Evolutionary conservation across 768 basidiomycete genomes (phyloP).

Genomic region (Mycena amicta): DNA sequence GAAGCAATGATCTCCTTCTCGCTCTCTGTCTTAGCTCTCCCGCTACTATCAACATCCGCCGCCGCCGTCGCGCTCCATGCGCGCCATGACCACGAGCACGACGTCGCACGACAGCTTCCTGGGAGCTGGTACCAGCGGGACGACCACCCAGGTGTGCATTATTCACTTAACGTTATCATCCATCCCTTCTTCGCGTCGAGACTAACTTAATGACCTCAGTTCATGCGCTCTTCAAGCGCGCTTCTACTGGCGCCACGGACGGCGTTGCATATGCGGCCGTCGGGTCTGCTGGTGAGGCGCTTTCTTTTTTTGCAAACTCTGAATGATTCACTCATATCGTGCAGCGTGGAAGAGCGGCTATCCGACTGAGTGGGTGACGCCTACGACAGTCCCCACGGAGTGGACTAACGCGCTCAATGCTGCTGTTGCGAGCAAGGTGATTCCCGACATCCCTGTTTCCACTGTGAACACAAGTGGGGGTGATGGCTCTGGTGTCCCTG

Average conservation of each 20-base stretch:
- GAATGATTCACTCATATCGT: neutral
- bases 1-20: neutral
- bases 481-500: neutral
- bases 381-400: neutral
- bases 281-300: neutral
- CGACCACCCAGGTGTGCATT: slow-evolving; percentile 1
- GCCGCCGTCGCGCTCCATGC: neutral
- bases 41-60: neutral
- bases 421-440: neutral
- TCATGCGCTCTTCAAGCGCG: slow-evolving; percentile 1
- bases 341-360: neutral
- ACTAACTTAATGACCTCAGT: neutral
- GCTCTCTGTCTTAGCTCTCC: neutral
- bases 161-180: neutral
- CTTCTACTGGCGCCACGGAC: neutral
- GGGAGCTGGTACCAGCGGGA: neutral
- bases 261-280: neutral
- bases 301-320: neutral
- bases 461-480: neutral
- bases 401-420: neutral
- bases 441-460: neutral
- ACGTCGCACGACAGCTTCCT: neutral
- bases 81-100: neutral
- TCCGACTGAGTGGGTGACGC: neutral
- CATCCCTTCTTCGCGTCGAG: neutral